Conservation (phyloP, 1,284 basidiomycete genomes). For the Gymnopus androsaceus region DNA sequence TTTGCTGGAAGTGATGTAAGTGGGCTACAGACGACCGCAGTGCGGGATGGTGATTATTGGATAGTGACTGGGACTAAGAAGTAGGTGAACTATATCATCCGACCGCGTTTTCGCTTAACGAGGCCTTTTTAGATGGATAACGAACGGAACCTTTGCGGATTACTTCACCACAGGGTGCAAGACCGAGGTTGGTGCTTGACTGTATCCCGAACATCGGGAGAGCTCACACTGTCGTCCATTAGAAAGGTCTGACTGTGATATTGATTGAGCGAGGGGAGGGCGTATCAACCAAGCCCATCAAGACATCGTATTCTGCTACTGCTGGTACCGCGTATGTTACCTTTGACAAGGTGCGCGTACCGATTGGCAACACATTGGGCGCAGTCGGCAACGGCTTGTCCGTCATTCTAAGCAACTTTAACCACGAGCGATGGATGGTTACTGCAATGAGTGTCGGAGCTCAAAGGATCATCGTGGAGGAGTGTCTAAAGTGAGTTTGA, state of each 20-base stretch:
- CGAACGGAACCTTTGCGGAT: constrained; percentile 82
- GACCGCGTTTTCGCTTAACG: too few relatives aligned
- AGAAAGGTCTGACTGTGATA: constrained; percentile 86
- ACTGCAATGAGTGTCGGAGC: constrained; percentile 69
- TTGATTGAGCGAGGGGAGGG: constrained; percentile 79
- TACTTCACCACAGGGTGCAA: constrained; percentile 80
- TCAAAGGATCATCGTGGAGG: constrained; percentile 74
- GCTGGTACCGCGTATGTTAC: constrained; percentile 92
- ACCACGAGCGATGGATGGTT: constrained; percentile 89
- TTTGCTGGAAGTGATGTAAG: constrained; percentile 94
- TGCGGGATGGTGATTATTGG: constrained; percentile 82
- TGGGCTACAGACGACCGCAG: constrained; percentile 83
- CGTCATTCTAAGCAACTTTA: constrained; percentile 86
- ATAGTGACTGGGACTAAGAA: constrained; percentile 90
- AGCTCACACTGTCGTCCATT: neutral
- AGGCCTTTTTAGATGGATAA: constrained; percentile 80
- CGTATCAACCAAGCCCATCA: constrained; percentile 90
- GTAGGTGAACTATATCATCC: constrained; percentile 33
- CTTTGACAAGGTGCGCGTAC: constrained; percentile 89
- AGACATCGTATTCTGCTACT: constrained; percentile 83
- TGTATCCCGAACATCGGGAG: too few relatives aligned
- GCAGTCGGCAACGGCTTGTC: constrained; percentile 83
- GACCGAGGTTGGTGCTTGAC: constrained; percentile 50
- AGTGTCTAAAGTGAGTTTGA: constrained; percentile 68
- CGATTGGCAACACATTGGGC: constrained; percentile 84